Conservation (phyloP, 2,329 filamentous ascomycete genomes). For the Exophiala aquamarina region DNA sequence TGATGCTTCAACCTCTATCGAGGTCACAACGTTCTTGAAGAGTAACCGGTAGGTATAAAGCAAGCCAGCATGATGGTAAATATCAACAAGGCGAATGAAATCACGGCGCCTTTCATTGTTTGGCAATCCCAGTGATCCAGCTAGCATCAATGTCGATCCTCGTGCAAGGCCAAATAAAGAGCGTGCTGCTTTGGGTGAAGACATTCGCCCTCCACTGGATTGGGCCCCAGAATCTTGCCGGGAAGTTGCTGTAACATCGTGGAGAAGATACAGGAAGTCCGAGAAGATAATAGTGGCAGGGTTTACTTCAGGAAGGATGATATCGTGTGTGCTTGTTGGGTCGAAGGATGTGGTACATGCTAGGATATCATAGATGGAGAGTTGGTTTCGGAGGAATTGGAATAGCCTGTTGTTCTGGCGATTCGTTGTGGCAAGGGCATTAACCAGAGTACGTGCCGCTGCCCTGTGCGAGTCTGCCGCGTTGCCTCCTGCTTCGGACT, state of each 20-base stretch:
- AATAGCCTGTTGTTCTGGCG: constrained; percentile 20
- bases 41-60: constrained; percentile 31
- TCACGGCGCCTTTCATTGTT: constrained; percentile 21
- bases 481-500: constrained; percentile 16
- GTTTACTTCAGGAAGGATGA: constrained; percentile 18
- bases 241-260: constrained; percentile 16
- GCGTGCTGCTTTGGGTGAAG: constrained; percentile 11
- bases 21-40: constrained; percentile 8
- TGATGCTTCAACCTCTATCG: constrained; percentile 10
- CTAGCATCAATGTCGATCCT: constrained; percentile 23
- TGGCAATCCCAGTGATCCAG: constrained; percentile 15
- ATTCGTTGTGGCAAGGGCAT: constrained; percentile 23
- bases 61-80: constrained; percentile 31
- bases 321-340: constrained; percentile 12
- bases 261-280: constrained; percentile 19
- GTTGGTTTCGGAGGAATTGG: constrained; percentile 22
- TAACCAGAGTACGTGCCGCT: constrained; percentile 21
- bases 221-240: constrained; percentile 1
- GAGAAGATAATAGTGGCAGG: constrained; percentile 22
- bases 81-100: constrained; percentile 29
- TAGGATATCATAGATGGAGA: constrained; percentile 23
- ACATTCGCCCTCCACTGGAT: neutral
- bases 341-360: constrained; percentile 20
- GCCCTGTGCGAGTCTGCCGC: constrained; percentile 21
- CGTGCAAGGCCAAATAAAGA: constrained; percentile 18